Conservation (phyloP, 352 stramenopile species). For the Pythium diclinum region DNA sequence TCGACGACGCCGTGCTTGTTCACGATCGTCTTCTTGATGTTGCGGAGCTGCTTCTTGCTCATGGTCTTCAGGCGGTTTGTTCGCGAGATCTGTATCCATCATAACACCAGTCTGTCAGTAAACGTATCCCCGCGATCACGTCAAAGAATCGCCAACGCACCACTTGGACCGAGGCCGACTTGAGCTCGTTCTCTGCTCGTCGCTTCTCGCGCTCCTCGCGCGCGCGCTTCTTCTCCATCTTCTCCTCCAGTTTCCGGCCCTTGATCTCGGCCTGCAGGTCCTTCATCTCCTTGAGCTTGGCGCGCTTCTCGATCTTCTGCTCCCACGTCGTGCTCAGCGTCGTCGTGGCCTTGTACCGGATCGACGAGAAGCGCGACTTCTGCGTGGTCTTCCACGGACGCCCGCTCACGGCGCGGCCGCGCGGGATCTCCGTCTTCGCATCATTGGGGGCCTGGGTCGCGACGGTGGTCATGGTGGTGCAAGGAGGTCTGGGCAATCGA, state of each 20-base stretch:
- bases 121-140: conserved; percentile 3
- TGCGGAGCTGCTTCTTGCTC: conserved; percentile 92
- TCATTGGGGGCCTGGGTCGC: conserved; percentile 11
- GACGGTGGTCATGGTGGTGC: background rate
- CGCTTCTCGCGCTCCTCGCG: conserved; percentile 87
- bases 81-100: conserved; percentile 62
- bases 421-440: conserved; percentile 29
- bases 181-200: conserved; percentile 88
- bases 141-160: conserved; percentile 36
- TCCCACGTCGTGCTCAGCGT: conserved; percentile 88
- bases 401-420: conserved; percentile 67
- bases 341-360: conserved; percentile 72
- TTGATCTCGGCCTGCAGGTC: conserved; percentile 83
- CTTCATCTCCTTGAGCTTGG: conserved; percentile 82
- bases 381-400: conserved; percentile 84
- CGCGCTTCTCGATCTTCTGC: conserved; percentile 75
- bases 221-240: conserved; percentile 68
- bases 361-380: conserved; percentile 72
- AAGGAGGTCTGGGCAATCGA: background rate
- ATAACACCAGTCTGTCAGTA: conserved; percentile 16
- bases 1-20: conserved; percentile 91
- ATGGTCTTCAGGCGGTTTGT: conserved; percentile 89
- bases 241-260: conserved; percentile 59
- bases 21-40: conserved; percentile 90
- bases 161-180: conserved; percentile 84